Evolutionary conservation across 1,139 yeast species (phyloP), one percentile per base, ranked within the genome.

Genomic region (Zygotorulaspora mrakii): DNA sequence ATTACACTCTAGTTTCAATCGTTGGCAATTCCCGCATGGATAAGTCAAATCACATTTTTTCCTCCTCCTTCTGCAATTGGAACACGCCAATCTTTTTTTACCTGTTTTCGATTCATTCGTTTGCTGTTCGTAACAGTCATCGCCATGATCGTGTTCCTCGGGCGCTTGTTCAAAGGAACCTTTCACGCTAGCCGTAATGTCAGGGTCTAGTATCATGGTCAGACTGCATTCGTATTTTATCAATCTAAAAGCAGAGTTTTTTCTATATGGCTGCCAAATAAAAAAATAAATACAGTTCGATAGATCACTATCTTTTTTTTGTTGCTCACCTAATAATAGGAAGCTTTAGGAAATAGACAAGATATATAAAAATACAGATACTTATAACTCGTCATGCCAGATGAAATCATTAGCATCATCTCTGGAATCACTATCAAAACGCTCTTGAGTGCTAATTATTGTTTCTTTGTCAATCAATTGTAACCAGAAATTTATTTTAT

Each of bases 1-100:
- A 18, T 74, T 64, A 54, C 83, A 77, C 33, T 70, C 74, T 10
- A 69, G 64, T 2, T 67, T 65, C 5, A 70, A 63, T 42, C 67
- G 68, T 16, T 58, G 55, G 55, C 83, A 77, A 36, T 68, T 68
- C 17, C 68, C 61, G 50, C 83, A 77, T 0, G 82, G 82, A 37
- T 56, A 60, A 7, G 66, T 68, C 39, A 68, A 62, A 50, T 74
- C 71, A 54, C 83, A 77, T 54, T 73, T 74, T 48, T 76, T 74
- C 20, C 66, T 52, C 39, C 65, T 50, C 12, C 52, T 53, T 30
- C 66, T 48, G 40, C 66, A 62, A 34, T 55, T 60, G 2, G 58
- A 48, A 40, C 66, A 62, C 1, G 66, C 64, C 27, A 62, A 44
- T 24, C 64, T 43, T 35, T 56, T 55, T 24, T 33, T 47, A 18